Conservation (phyloP, 2,329 filamentous ascomycete species). For the Arthrobotrys conoides region DNA sequence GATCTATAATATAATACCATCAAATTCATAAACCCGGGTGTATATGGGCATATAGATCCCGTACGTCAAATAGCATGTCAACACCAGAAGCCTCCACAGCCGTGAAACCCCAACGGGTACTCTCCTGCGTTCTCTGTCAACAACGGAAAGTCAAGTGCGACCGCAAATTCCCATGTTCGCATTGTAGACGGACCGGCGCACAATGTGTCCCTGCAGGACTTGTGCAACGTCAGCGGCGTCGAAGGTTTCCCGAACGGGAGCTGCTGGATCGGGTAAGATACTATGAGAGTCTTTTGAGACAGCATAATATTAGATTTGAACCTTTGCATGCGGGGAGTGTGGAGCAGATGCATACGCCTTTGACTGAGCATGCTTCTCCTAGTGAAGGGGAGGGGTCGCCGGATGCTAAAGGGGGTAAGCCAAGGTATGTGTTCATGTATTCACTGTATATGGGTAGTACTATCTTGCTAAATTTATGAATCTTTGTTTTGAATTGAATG, state of each 20-base stretch:
- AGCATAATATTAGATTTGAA: slow-evolving; percentile 79
- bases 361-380: slow-evolving; percentile 66
- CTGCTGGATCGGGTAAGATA: slow-evolving; percentile 78
- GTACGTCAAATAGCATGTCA: slow-evolving; percentile 68
- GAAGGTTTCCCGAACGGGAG: slow-evolving; percentile 78
- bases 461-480: no score
- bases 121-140: slow-evolving; percentile 79
- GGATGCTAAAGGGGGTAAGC: not conserved
- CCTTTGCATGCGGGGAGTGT: slow-evolving; percentile 72
- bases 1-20: not conserved
- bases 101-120: slow-evolving; percentile 66
- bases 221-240: slow-evolving; percentile 70
- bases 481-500: not conserved
- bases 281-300: slow-evolving; percentile 77
- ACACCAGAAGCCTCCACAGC: slow-evolving; percentile 66
- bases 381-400: slow-evolving; percentile 48
- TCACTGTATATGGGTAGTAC: no score
- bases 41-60: not conserved
- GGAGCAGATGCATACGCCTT: slow-evolving; percentile 22
- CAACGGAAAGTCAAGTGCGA: slow-evolving; percentile 83
- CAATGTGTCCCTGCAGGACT: slow-evolving; percentile 75
- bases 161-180: slow-evolving; percentile 79
- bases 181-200: slow-evolving; percentile 75
- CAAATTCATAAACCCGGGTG: not conserved
- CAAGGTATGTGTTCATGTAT: slow-evolving; percentile 3